phyloP scores from a whole-genome alignment of 257 asterid genomes.

The Capsicum baccatum region DNA sequence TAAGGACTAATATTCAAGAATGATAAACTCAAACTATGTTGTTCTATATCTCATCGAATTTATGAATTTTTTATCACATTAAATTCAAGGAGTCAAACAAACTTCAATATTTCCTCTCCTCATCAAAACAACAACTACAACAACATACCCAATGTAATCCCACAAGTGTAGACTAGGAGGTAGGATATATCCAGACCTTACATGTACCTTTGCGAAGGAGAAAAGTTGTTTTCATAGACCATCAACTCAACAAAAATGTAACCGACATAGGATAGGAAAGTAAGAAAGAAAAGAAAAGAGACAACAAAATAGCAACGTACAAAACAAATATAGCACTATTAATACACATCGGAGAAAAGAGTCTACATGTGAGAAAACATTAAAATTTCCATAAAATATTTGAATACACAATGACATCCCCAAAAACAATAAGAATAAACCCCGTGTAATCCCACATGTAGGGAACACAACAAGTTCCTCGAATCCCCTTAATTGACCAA shows the following conservation, averaged over 20 bases:
- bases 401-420: neutral
- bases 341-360: neutral
- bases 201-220: too few relatives aligned
- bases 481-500: neutral
- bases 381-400: neutral
- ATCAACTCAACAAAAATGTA: too few relatives aligned
- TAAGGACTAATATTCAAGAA: neutral
- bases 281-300: too few relatives aligned
- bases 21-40: neutral
- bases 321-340: neutral
- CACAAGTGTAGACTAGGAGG: too few relatives aligned
- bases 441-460: neutral
- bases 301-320: neutral
- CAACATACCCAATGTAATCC: too few relatives aligned
- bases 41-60: neutral
- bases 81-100: neutral
- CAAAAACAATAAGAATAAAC: neutral
- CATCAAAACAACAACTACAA: too few relatives aligned
- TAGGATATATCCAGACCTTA: too few relatives aligned
- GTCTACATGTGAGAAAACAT: neutral
- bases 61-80: neutral
- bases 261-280: too few relatives aligned
- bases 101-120: neutral
- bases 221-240: too few relatives aligned
- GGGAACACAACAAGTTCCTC: neutral